Evolutionary conservation across 1,284 basidiomycete species (phyloP).

Genomic region (Fistulinella cinereoalba): DNA sequence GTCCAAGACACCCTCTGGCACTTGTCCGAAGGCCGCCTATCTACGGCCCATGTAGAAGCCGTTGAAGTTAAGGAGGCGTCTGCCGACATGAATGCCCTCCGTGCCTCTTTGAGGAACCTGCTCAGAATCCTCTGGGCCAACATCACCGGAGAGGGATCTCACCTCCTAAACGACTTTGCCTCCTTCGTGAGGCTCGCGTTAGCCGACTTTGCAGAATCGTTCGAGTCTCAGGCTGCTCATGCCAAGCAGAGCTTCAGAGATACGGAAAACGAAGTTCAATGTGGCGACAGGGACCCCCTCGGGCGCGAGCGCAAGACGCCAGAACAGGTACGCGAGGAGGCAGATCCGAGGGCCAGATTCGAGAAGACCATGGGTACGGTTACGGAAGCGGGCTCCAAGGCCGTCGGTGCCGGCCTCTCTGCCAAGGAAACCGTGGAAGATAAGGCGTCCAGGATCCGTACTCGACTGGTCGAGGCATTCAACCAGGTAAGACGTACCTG

Average conservation of each 20-base stretch:
- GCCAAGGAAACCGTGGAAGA: slow-evolving; percentile 43
- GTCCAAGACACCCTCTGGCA: slow-evolving; percentile 64
- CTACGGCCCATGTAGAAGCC: slow-evolving; percentile 35
- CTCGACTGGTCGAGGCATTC: slow-evolving; percentile 48
- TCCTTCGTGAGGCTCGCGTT: slow-evolving; percentile 60
- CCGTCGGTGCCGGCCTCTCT: slow-evolving; percentile 52
- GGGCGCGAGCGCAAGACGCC: slow-evolving; percentile 51
- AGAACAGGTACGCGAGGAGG: slow-evolving; percentile 37
- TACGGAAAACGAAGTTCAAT: slow-evolving; percentile 54
- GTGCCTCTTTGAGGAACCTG: slow-evolving; percentile 47
- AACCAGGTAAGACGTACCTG: slow-evolving; percentile 40
- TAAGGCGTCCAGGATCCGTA: slow-evolving; percentile 39
- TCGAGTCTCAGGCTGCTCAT: slow-evolving; percentile 47
- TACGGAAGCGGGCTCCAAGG: slow-evolving; percentile 52
- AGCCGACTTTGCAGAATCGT: slow-evolving; percentile 57
- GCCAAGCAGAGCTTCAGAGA: slow-evolving; percentile 52
- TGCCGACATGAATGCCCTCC: slow-evolving; percentile 48
- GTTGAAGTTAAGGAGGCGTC: slow-evolving; percentile 45
- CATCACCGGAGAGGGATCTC: slow-evolving; percentile 48
- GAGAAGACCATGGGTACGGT: slow-evolving; percentile 63
- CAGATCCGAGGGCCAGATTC: slow-evolving; percentile 47
- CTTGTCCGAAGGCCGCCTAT: slow-evolving; percentile 49
- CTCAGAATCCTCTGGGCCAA: slow-evolving; percentile 52
- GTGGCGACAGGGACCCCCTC: slow-evolving; percentile 53
- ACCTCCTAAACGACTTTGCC: slow-evolving; percentile 56